Evolutionary conservation across 805 yeast species (phyloP), one percentile per base, ranked within the genome.

Genomic region (Maudiozyma serrabonitensis): DNA sequence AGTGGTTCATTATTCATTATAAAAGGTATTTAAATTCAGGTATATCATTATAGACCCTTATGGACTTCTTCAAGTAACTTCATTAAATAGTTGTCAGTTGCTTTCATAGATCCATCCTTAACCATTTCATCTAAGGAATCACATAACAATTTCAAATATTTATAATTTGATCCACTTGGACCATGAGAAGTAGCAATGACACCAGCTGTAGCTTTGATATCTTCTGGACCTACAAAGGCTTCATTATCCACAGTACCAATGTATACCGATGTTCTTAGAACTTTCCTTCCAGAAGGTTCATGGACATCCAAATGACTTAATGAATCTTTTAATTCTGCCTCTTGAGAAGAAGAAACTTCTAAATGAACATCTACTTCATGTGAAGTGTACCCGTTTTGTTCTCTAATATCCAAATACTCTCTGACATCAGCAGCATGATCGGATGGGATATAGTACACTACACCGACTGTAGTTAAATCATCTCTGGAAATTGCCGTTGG

Each of bases 161-260:
- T 95, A 46, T 70, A 65, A 61, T 90, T 90, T 15, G 74, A 72
- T 0, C 98, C 97, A 59, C 95, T 84, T 23, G 93, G 93, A 0
- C 98, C 98, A 6, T 55, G 58, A 16, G 84, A 70, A 0, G 56
- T 56, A 9, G 72, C 68, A 13, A 90, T 87, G 7, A 78, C 72
- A 18, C 57, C 55, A 0, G 95, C 95, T 0, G 95, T 81, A 0
- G 63, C 66, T 6, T 64, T 63, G 0, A 83, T 69, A 2, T 62
- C 60, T 61, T 89, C 95, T 0, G 95, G 95, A 0, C 97, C 97
- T 3, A 87, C 73, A 59, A 89, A 91, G 3, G 95, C 87, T 47
- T 73, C 82, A 59, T 89, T 90, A 13, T 79, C 83, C 1, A 81
- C 75, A 0, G 91, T 84, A 0, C 96, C 97, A 19, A 90, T 86